Base-by-base conservation (phyloP, 2,329 filamentous ascomycete species). In the Cladosporium sp. region DNA sequence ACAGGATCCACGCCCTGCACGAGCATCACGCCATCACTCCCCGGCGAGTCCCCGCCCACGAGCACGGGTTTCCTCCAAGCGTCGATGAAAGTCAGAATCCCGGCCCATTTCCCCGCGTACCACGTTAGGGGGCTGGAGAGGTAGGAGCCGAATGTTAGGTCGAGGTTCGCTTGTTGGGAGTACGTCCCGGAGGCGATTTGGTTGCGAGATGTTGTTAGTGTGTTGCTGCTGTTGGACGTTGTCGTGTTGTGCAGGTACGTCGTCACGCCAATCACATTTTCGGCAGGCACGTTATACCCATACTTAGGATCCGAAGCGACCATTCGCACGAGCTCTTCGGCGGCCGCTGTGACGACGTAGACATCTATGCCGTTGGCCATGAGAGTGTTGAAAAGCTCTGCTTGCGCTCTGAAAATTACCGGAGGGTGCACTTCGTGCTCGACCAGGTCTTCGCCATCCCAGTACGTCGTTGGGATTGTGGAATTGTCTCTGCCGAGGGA, bases 321-420 rank as follows among this genome's bases (percentile, higher is more conserved):
- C 70, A 74, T 73, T 44, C 72, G 68, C 13, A 74, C 72, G 7
- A 74, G 64, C 57, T 75, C 72, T 54, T 75, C 72, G n/a, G 64
- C 63, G 1, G 72, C 58, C 5, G 72, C 72, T 18, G 62, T 71
- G 36, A 75, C 56, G 18, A 74, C 66, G 52, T 74, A 74, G 17
- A 75, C 72, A 2, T 66, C 65, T 36, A 75, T 75, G 18, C 70
- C 71, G 54, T 74, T 70, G 36, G 54, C 58, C 69, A 70, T 71
- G 15, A 75, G 67, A 6, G 62, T 63, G 56, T 72, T 71, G 66
- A 69, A 74, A 7, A 75, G 68, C 62, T 75, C 71, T 4, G 64
- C 62, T 57, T 75, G 72, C 7, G 69, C 70, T 7, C 62, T 54
- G 40, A 72, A 74, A 38, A 72, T 49, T 42, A 60, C 63, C 24